phyloP scores from a whole-genome alignment of 2,329 filamentous ascomycete genomes.

The Ophiocordyceps polyrhachis-furcata region DNA sequence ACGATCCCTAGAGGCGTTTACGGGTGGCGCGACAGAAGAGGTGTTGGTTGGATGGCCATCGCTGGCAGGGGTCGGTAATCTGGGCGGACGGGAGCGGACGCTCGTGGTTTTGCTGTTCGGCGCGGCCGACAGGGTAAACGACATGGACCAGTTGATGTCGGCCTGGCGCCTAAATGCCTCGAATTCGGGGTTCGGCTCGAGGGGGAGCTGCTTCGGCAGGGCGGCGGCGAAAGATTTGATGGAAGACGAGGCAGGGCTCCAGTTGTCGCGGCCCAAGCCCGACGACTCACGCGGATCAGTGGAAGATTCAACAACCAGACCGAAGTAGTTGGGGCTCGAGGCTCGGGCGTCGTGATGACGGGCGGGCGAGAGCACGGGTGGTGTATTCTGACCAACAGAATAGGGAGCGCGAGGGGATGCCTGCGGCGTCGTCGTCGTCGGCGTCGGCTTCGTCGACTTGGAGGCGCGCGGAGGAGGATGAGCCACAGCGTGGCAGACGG shows the following conservation, averaged over 20 bases:
- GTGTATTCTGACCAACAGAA: slow-evolving; percentile 34
- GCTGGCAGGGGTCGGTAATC: slow-evolving; percentile 29
- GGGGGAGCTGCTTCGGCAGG: slow-evolving; percentile 48
- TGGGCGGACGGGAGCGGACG: slow-evolving; percentile 22
- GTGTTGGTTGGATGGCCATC: slow-evolving; percentile 11
- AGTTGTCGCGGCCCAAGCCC: slow-evolving; percentile 47
- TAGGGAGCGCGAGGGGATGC: slow-evolving; percentile 31
- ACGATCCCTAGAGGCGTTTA: slow-evolving; percentile 4
- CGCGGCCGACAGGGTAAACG: slow-evolving; percentile 25
- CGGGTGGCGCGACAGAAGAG: too few relatives aligned
- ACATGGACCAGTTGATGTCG: slow-evolving; percentile 38
- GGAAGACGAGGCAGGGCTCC: slow-evolving; percentile 54
- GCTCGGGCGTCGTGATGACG: slow-evolving; percentile 21
- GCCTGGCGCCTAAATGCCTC: slow-evolving; percentile 59
- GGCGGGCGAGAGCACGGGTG: slow-evolving; percentile 30
- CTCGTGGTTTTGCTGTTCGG: slow-evolving; percentile 21
- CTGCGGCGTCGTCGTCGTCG: slow-evolving; percentile 29
- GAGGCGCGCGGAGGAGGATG: slow-evolving; percentile 22
- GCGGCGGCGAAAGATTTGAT: slow-evolving; percentile 50
- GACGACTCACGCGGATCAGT: slow-evolving; percentile 45
- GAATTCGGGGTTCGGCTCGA: slow-evolving; percentile 66
- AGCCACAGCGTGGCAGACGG: slow-evolving; percentile 18
- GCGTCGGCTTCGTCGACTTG: slow-evolving; percentile 18
- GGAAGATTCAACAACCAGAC: slow-evolving; percentile 45
- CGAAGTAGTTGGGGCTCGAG: slow-evolving; percentile 75